Evolutionary conservation across 1,284 basidiomycete species (phyloP), one percentile per base, ranked within the genome.

Genomic region (Moniliophthora roreri): DNA sequence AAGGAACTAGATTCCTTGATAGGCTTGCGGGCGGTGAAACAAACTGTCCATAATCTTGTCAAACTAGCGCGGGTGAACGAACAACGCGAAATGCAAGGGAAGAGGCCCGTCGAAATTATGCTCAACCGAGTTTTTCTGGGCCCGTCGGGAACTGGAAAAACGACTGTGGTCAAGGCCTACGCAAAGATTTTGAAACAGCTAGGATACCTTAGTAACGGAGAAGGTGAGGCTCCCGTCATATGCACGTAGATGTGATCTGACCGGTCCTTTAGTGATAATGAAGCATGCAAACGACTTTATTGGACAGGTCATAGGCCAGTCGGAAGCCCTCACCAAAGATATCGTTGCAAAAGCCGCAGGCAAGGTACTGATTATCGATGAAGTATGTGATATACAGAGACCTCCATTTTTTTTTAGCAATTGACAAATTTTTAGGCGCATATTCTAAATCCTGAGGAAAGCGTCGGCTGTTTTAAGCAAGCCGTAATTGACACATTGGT

Each of bases 401-500:
- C n/a, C 51, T 21, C 9, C n/a, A 11, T 51, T 15, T 11, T 3
- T 34, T 45, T 10, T 47, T 32, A 40, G n/a, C 41, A 16, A 23
- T 16, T n/a, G 10, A 26, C 8, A 37, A 26, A 9, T 26, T 21
- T 15, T 35, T 51, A 86, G 85, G 84, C 85, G 6, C 87, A 87
- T 53, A 84, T 83, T 81, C 64, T 87, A 18, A 81, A 85, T 32
- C 53, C 62, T 63, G 3, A 62, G 65, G 67, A 63, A 6, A 56
- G 46, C 15, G 63, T 46, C 24, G 83, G 87, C 58, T 63, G 70
- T 0, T 87, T 70, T 67, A 87, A 85, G 62, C 82, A 80, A 1
- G 75, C 83, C 0, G 86, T 87, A 36, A 83, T 87, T 47, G 85
- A 87, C 57, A 86, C 86, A 1, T 79, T 87, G 48, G 85, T 87